These are phyloP conservation scores for Beauveria sp. DNA, from an alignment of 2,329 filamentous ascomycete genomes.

Conservation along the genomic window DNA sequence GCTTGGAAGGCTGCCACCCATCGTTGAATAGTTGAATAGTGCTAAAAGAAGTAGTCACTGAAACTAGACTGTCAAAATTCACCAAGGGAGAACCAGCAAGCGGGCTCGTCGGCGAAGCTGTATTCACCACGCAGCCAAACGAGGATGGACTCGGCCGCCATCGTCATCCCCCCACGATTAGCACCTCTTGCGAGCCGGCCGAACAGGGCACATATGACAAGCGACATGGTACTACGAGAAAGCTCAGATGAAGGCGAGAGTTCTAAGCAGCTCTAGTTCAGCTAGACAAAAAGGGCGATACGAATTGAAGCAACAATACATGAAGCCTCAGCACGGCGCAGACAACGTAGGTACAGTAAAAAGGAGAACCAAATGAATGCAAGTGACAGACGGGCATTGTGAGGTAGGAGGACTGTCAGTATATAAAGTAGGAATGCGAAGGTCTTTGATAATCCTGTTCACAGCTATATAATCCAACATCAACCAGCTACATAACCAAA, in stretches of 20 bases:
- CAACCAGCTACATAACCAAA: slow-evolving; percentile 11
- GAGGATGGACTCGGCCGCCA: neutral
- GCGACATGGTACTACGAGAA: no score
- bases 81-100: neutral
- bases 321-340: neutral
- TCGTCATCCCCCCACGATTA: neutral
- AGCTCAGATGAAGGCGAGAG: no score
- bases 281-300: no score
- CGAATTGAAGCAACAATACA: no score
- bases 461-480: slow-evolving; percentile 8
- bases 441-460: neutral
- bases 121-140: neutral
- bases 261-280: no score
- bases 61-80: neutral
- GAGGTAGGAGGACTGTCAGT: no score
- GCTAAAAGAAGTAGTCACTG: neutral
- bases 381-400: no score
- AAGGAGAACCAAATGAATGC: neutral
- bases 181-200: no score
- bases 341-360: neutral
- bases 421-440: neutral
- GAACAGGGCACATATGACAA: no score
- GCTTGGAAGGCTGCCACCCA: neutral
- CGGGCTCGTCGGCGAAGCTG: neutral
- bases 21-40: neutral